A percentile compares a stretch with the other conserved stretches of the same genome.
phyloP scores from a whole-genome alignment of 768 basidiomycete species.

The Amanita fuliginea region DNA sequence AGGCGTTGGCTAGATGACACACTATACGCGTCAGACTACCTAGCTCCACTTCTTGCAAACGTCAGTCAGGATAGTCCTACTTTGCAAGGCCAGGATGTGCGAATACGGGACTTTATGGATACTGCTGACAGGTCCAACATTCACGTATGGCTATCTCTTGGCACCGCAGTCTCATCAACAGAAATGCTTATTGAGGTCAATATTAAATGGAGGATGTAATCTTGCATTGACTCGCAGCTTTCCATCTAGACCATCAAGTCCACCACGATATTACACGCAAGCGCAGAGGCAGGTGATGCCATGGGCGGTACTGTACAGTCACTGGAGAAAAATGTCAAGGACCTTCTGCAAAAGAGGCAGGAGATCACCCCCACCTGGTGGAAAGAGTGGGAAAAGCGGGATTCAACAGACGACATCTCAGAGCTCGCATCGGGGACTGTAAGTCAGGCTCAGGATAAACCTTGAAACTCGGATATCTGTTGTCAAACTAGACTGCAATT shows the following conservation, averaged over 20 bases:
- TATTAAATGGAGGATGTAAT: not conserved
- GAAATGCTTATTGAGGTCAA: conserved; percentile 3
- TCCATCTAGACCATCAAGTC: conserved; percentile 2
- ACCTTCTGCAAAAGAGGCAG: conserved; percentile 12
- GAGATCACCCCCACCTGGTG: conserved; percentile 18
- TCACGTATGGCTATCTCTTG: not conserved
- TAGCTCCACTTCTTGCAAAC: not conserved
- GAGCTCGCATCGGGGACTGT: too few species aligned
- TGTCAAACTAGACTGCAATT: not conserved
- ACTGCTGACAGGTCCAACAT: not conserved
- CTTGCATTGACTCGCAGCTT: not conserved
- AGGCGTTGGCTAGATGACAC: conserved; percentile 1
- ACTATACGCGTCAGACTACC: not conserved
- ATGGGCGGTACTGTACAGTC: conserved; percentile 11
- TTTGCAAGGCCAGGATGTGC: not conserved
- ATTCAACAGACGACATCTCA: not conserved
- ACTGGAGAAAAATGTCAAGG: conserved; percentile 9
- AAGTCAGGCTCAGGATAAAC: not conserved
- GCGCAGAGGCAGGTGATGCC: not conserved
- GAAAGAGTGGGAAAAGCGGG: conserved; percentile 15
- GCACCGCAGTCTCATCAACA: not conserved
- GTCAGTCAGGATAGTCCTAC: conserved; percentile 2
- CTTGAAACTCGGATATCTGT: not conserved
- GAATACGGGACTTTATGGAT: conserved; percentile 4
- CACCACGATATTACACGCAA: not conserved